Base-by-base conservation (phyloP, 1,284 basidiomycete genomes). In the Cronartium ribicola region DNA sequence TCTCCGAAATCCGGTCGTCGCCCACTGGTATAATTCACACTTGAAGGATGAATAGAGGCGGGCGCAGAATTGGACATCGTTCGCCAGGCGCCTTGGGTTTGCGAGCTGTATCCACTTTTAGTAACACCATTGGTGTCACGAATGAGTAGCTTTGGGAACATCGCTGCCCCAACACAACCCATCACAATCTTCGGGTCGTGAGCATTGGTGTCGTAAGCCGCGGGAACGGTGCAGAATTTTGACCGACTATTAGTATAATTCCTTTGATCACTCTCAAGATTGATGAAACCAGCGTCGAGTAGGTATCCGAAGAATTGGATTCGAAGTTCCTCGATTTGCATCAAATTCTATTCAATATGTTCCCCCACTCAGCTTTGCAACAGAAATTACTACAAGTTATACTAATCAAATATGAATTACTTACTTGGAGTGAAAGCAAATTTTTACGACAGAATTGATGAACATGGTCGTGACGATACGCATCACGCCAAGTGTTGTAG, bases 241-340 rank as follows among this genome's bases (percentile, higher is more conserved):
- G 88, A 88, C 10, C 79, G 79, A 55, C 78, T 78, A 69, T 87
- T 86, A 79, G 86, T 87, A 51, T 81, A 80, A n/a, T 44, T 65
- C 13, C 41, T n/a, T 29, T 39, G 8, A 43, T 65, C 63, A n/a
- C 46, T 36, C 7, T 22, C 14, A 37, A 40, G 7, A 8, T n/a
- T 3, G 0, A 74, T 64, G 62, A 74, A 74, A 22, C 71, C 71
- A 17, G 71, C 71, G 55, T 74, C 71, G 13, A 67, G 63, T 60
- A 74, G 60, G 44, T 61, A 74, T 7, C 71, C 71, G 29, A 74
- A 67, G 36, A 74, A 74, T 51, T 67, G 65, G 5, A 59, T 40
- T 13, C 95, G 88, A 40, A 98, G 85, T 80, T 98, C 96, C 81
- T 98, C 96, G 64, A 98, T 96, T 81, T 97, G 93, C 81, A 93